Evolutionary conservation across 139 green algal species (phyloP), one percentile per base, ranked within the genome.

Genomic region (Mychonastes homosphaera): DNA sequence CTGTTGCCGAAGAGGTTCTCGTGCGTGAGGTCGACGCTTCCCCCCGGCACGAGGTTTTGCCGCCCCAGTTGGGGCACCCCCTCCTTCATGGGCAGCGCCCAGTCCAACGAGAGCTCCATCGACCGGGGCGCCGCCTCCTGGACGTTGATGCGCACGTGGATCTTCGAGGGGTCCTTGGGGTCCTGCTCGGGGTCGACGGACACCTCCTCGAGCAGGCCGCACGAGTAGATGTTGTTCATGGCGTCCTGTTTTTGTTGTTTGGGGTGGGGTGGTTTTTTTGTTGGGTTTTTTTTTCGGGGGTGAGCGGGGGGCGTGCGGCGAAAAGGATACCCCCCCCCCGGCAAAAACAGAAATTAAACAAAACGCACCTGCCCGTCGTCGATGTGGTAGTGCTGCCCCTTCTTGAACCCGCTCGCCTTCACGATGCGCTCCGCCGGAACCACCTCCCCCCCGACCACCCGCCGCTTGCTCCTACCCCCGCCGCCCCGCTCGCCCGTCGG

Each of bases 121-220:
- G 61, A 69, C 50, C 62, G 64, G 18, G 64, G 64, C 55, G 58
- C 38, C 60, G 71, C 56, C 60, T 78, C 65, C 61, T 78, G 48
- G 29, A 65, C 56, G 4, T 59, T 46, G 46, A 82, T 71, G 21
- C 53, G 54, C 16, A 82, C 61, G 47, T 78, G 78, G 61, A 82
- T 82, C 61, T 82, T 82, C 52, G 49, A 67, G 23, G 70, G 67
- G 57, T 82, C 75, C 28, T 46, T 49, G 41, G 56, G 55, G 75
- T 78, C 75, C 67, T 82, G 75, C 64, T 82, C 70, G 1, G 75
- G 75, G 61, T 82, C 70, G 46, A 82, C 78, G 70, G 78, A 75
- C 60, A 82, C 72, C 59, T 82, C 75, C 56, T 82, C 70, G 41
- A 82, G 64, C 64, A 82, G 63, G 7, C 75, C 75, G 32, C 70